Conservation (phyloP, 306 rosid genomes). For the Gynostemma pentaphyllum region DNA sequence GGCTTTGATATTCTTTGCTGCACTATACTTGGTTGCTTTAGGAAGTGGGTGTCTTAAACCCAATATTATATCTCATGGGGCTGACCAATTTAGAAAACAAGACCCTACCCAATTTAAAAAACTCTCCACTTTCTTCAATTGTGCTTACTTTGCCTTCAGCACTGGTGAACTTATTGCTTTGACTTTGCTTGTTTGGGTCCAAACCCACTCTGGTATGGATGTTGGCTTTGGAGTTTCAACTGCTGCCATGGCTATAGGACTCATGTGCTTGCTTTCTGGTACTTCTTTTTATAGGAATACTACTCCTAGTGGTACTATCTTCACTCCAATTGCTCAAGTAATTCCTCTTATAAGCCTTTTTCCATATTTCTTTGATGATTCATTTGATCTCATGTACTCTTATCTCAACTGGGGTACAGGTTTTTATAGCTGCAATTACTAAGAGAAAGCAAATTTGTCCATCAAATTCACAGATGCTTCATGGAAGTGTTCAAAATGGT, state of each 20-base stretch:
- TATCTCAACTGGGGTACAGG: slow-evolving; percentile 12
- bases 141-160: slow-evolving; percentile 51
- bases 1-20: slow-evolving; percentile 34
- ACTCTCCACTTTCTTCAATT: slow-evolving; percentile 49
- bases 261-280: slow-evolving; percentile 28
- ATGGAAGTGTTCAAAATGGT: slow-evolving; percentile 30
- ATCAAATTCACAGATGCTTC: slow-evolving; percentile 31
- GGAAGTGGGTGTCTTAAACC: slow-evolving; percentile 65
- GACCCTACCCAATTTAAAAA: slow-evolving; percentile 26
- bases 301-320: slow-evolving; percentile 38
- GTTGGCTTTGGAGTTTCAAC: slow-evolving; percentile 51
- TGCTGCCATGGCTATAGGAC: slow-evolving; percentile 39
- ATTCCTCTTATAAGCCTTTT: neutral
- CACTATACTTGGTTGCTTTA: slow-evolving; percentile 48
- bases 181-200: slow-evolving; percentile 55
- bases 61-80: slow-evolving; percentile 53
- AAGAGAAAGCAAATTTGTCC: slow-evolving; percentile 52
- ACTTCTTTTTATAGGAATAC: slow-evolving; percentile 22
- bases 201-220: slow-evolving; percentile 55
- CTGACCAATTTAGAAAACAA: slow-evolving; percentile 40
- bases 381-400: neutral
- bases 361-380: too few relatives aligned
- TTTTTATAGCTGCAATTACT: slow-evolving; percentile 46
- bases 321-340: slow-evolving; percentile 54
- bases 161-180: slow-evolving; percentile 41